Evolutionary conservation across 2,329 filamentous ascomycete species (phyloP).

Genomic region (Sarocladiaceae sp.): DNA sequence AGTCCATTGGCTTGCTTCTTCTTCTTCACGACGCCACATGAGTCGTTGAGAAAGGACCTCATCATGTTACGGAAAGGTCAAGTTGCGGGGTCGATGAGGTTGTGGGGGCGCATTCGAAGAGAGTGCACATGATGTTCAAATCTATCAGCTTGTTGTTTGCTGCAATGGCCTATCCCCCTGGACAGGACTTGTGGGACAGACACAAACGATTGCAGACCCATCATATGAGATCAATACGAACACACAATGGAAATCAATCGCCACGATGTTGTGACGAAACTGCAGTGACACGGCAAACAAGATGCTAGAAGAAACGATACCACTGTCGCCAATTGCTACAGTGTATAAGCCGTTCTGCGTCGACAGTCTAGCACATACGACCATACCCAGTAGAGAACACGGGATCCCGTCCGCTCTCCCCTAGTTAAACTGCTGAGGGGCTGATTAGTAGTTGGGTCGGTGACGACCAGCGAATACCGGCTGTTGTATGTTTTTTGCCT

Average conservation of each 20-base stretch:
- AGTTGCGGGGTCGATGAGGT: neutral
- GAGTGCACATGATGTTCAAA: neutral
- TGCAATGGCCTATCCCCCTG: neutral
- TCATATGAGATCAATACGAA: neutral
- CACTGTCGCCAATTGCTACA: no score
- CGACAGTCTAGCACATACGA: no score
- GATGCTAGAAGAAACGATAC: no score
- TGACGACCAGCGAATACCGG: no score
- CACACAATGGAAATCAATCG: neutral
- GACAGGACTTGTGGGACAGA: neutral
- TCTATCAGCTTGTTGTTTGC: neutral
- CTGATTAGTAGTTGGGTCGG: no score
- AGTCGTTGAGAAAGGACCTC: neutral
- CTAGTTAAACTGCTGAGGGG: no score
- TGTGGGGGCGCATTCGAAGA: neutral
- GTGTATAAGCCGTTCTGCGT: no score
- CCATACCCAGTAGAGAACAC: no score
- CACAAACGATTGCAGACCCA: neutral
- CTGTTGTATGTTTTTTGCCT: no score
- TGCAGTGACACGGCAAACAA: no score
- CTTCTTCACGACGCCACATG: neutral
- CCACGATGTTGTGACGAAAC: neutral
- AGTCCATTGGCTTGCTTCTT: neutral
- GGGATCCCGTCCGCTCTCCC: no score
- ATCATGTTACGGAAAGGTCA: neutral